A percentile compares a stretch with the other conserved stretches of the same genome.
Evolutionary conservation across 2,329 filamentous ascomycete species (phyloP).

Genomic region (Tolypocladium capitatum): DNA sequence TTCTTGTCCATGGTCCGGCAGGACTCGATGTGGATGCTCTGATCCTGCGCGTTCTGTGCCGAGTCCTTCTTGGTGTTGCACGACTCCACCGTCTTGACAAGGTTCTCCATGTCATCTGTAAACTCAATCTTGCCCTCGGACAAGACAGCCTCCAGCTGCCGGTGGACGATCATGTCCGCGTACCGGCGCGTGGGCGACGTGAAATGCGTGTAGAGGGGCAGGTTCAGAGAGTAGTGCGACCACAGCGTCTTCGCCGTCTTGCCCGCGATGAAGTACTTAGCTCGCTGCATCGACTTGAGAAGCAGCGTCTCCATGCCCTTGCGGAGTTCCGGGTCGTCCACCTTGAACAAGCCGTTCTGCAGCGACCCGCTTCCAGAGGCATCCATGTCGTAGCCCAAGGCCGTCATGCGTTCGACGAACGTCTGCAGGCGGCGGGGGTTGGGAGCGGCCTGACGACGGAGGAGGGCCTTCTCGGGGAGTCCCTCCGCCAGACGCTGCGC

Average conservation of each 20-base stretch:
- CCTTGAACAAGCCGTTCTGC: slow-evolving; percentile 89
- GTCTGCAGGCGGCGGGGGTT: slow-evolving; percentile 81
- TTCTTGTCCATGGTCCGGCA: slow-evolving; percentile 93
- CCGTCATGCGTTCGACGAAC: slow-evolving; percentile 85
- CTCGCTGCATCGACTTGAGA: slow-evolving; percentile 89
- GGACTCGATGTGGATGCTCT: slow-evolving; percentile 96
- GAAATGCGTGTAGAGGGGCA: slow-evolving; percentile 93
- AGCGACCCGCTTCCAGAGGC: slow-evolving; percentile 77
- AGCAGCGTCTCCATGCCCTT: slow-evolving; percentile 97
- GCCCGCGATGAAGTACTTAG: slow-evolving; percentile 83
- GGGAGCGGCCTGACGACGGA: slow-evolving; percentile 74
- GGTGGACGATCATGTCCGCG: slow-evolving; percentile 87
- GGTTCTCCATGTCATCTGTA: slow-evolving; percentile 71
- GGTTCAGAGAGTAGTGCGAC: slow-evolving; percentile 83
- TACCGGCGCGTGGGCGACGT: slow-evolving; percentile 91
- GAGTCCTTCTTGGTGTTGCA: slow-evolving; percentile 99
- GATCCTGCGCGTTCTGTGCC: slow-evolving; percentile 91
- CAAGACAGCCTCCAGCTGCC: slow-evolving; percentile 78
- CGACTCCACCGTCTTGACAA: slow-evolving; percentile 85
- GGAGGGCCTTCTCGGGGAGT: slow-evolving; percentile 81
- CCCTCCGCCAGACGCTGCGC: slow-evolving; percentile 69
- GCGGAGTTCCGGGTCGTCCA: slow-evolving; percentile 76
- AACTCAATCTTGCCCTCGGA: slow-evolving; percentile 75
- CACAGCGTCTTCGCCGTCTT: slow-evolving; percentile 67
- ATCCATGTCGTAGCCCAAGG: slow-evolving; percentile 82